Percentiles rank a stretch among this genome's conserved stretches.
Conservation (phyloP, 148 eudicot genomes). For the Hydrangea macrophylla region DNA sequence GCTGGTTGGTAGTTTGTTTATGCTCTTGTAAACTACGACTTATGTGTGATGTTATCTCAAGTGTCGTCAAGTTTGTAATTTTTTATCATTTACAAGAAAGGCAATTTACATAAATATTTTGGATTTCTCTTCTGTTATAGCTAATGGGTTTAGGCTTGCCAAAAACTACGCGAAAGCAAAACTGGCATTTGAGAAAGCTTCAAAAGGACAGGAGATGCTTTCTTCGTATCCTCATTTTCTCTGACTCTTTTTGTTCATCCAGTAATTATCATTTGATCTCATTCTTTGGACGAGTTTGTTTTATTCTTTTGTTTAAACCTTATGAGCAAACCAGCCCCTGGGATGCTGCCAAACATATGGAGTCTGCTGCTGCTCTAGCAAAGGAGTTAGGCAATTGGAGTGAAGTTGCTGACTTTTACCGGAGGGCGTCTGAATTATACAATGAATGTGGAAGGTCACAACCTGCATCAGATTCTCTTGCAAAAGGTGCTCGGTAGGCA, state of each 20-base stretch:
- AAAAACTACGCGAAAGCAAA: conserved; percentile 73
- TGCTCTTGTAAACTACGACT: neutral
- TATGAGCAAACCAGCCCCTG: conserved; percentile 54
- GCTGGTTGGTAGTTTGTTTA: conserved; percentile 45
- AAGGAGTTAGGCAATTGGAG: conserved; percentile 68
- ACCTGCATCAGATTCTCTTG: conserved; percentile 91
- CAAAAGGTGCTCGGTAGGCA: conserved; percentile 78
- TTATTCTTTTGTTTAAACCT: conserved; percentile 5
- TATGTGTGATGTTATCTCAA: neutral
- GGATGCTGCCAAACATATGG: conserved; percentile 95
- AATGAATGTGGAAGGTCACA: conserved; percentile 79
- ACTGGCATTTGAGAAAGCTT: conserved; percentile 82
- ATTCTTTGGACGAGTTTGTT: neutral
- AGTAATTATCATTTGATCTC: neutral
- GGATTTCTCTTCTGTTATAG: conserved; percentile 27
- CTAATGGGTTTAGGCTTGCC: conserved; percentile 58
- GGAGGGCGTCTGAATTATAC: conserved; percentile 66
- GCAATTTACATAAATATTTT: neutral
- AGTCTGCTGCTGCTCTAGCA: conserved; percentile 79
- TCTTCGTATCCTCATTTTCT: conserved; percentile 49
- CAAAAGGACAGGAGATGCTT: conserved; percentile 87
- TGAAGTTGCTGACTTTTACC: conserved; percentile 77
- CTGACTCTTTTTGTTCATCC: neutral
- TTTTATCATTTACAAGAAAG: neutral
- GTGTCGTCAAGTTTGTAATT: neutral